Evolutionary conservation across 2,329 filamentous ascomycete genomes (phyloP), one percentile per base, ranked within the genome.

Genomic region (Pestalotiopsis sp.): DNA sequence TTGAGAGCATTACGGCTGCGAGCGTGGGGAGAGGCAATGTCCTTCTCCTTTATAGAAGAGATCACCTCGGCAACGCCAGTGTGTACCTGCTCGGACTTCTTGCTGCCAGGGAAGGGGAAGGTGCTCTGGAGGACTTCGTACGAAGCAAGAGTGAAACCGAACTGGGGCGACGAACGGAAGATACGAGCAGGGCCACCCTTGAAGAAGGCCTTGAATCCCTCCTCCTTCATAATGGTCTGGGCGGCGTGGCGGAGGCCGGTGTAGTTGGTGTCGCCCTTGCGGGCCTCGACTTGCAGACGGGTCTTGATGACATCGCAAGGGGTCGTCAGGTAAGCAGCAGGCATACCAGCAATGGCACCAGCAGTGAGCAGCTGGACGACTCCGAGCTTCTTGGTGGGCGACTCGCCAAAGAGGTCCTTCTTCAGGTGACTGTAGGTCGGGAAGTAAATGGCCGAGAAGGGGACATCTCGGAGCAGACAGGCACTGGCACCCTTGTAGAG

Each of bases 221-320:
- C 96, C 79, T 98, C 93, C 79, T 91, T 89, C 83, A 86, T 91
- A 75, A 99, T 92, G 14, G 93, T 97, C 74, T 82, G 82, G 48
- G 96, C 96, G 66, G 91, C 93, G 81, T 99, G 94, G 67, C 94
- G 89, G 61, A 99, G 87, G 60, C 92, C 93, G 56, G 89, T 96
- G 85, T 99, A 99, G 62, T 87, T 86, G 3, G 91, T 91, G 75
- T 99, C 95, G 71, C 96, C 96, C 85, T 98, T 98, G 72, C 96
- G 92, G 24, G 95, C 94, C 81, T 99, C 96, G 68, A 99, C 96
- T 81, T 99, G 96, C 69, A 99, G 87, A 78, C 96, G 92, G 3
- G 96, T 99, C 87, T 99, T 99, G 90, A 99, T 98, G 70, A 99
- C 96, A 77, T 99, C 96, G 84, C 93, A 98, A 0, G 96, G 96